Conservation (phyloP, 1,284 basidiomycete genomes). For the Bjerkandera adusta region DNA sequence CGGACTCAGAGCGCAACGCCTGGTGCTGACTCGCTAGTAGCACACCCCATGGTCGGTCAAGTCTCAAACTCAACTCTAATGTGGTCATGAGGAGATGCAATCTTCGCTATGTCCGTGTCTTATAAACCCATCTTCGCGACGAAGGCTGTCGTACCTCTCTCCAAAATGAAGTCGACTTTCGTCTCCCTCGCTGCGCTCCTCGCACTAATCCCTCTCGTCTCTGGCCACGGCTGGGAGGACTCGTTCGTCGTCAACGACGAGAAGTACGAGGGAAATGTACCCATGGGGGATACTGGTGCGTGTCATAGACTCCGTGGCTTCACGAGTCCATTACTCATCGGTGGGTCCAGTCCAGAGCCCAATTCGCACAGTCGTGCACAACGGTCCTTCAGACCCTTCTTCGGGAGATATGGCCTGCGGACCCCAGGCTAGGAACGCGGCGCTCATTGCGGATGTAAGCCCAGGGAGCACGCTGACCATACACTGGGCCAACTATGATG, state of each 20-base stretch:
- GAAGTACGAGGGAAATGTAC: constrained; percentile 48
- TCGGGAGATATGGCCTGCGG: constrained; percentile 71
- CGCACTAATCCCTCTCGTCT: constrained; percentile 61
- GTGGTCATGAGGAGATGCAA: no score
- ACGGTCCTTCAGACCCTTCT: constrained; percentile 56
- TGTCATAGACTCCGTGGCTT: no score
- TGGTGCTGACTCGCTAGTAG: no score
- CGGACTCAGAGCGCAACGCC: no score
- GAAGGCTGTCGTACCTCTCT: no score
- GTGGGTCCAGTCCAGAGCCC: constrained; percentile 44
- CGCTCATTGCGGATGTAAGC: constrained; percentile 54
- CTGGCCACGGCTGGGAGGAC: constrained; percentile 56
- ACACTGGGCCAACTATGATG: constrained; percentile 59
- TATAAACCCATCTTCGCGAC: no score
- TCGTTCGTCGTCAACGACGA: constrained; percentile 52
- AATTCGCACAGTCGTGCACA: constrained; percentile 58
- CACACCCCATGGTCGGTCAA: no score
- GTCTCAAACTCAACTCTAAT: no score
- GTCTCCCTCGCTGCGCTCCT: constrained; percentile 76
- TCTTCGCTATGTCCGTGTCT: no score
- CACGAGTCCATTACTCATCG: no score
- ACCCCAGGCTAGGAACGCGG: constrained; percentile 47
- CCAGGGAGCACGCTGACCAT: constrained; percentile 62
- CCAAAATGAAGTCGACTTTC: no score
- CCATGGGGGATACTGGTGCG: constrained; percentile 33